phyloP scores from a whole-genome alignment of 495 filamentous ascomycete genomes.

The Usnea hakonensis region DNA sequence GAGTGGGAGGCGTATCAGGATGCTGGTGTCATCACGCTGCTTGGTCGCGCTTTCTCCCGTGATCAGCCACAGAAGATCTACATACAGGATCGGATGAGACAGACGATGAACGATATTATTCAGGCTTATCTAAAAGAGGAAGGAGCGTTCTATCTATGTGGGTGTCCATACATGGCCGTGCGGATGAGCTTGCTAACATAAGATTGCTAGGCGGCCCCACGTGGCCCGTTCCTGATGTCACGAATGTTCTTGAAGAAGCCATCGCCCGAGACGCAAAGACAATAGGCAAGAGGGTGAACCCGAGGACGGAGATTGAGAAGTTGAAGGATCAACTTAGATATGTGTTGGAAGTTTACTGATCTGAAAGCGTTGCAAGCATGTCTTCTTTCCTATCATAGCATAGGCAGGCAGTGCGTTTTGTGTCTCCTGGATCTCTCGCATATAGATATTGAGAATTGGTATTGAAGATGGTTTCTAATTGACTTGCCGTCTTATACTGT shows the following conservation, averaged over 20 bases:
- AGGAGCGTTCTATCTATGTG: constrained; percentile 88
- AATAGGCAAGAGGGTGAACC: constrained; percentile 70
- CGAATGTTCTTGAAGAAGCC: constrained; percentile 85
- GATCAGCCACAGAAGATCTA: constrained; percentile 99
- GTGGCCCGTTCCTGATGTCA: constrained; percentile 99
- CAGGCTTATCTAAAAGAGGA: constrained; percentile 82
- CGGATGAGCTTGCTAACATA: not conserved
- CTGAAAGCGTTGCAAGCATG: not conserved
- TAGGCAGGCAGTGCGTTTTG: not conserved
- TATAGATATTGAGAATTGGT: not conserved
- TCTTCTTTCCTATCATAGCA: not conserved
- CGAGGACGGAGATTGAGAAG: constrained; percentile 89
- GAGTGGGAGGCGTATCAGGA: constrained; percentile 98
- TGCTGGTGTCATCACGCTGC: constrained; percentile 86
- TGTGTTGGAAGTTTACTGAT: constrained; percentile 86
- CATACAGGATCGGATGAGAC: constrained; percentile 95
- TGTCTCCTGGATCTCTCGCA: not conserved
- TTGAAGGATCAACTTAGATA: constrained; percentile 91
- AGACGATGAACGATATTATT: constrained; percentile 77
- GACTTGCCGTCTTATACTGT: not conserved
- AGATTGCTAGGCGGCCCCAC: constrained; percentile 57
- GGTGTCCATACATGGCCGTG: constrained; percentile 1
- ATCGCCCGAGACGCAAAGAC: constrained; percentile 67
- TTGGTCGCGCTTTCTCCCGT: constrained; percentile 90
- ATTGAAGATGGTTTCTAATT: not conserved